These are phyloP conservation scores for Gomphus bonarii DNA, from an alignment of 1,284 basidiomycete genomes.

Conservation along the genomic window DNA sequence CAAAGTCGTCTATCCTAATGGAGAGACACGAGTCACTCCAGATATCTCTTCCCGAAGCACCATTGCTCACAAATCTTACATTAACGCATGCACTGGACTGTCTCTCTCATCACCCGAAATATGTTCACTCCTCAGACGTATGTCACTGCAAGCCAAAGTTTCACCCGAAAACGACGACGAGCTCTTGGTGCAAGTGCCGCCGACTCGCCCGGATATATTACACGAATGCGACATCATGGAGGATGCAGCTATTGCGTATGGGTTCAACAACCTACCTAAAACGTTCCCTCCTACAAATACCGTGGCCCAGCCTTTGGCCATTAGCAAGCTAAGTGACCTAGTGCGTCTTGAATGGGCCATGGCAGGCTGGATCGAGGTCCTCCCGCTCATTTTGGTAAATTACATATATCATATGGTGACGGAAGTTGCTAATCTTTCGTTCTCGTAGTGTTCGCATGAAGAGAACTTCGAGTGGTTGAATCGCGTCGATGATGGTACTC, in stretches of 20 bases:
- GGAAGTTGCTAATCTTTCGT: background rate
- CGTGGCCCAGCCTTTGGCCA: constrained; percentile 83
- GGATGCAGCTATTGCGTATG: constrained; percentile 95
- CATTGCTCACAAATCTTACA: constrained; percentile 78
- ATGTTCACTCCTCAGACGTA: constrained; percentile 58
- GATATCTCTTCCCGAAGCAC: constrained; percentile 67
- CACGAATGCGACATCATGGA: constrained; percentile 99
- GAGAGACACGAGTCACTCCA: constrained; percentile 69
- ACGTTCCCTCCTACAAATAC: constrained; percentile 93
- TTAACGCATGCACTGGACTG: constrained; percentile 93
- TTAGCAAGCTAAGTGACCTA: constrained; percentile 88
- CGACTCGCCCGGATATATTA: constrained; percentile 92
- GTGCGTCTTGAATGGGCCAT: constrained; percentile 87
- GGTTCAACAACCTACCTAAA: constrained; percentile 93
- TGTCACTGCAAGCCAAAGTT: constrained; percentile 56
- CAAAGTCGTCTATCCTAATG: constrained; percentile 71
- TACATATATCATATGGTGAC: background rate
- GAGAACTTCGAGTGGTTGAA: constrained; percentile 96
- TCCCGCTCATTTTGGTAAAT: constrained; percentile 85
- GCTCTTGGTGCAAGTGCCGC: constrained; percentile 70
- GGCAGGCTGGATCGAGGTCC: constrained; percentile 92
- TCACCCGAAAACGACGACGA: constrained; percentile 46
- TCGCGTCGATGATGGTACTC: constrained; percentile 69
- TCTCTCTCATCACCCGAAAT: constrained; percentile 53
- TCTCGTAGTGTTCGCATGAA: constrained; percentile 83